phyloP scores from a whole-genome alignment of 2,329 filamentous ascomycete genomes.

The Eutypa lata region DNA sequence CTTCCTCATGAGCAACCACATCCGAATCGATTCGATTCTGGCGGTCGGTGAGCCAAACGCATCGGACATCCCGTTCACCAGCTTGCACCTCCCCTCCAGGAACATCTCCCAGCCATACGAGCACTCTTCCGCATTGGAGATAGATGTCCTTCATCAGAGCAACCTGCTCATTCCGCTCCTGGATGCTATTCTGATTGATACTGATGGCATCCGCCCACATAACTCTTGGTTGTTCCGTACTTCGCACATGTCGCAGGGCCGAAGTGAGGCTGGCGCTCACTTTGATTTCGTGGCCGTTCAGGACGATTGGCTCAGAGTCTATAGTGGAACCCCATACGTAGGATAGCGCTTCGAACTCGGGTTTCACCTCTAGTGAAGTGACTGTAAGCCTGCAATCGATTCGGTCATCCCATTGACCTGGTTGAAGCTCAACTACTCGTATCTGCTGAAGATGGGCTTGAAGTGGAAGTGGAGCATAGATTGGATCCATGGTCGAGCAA shows the following conservation, averaged over 20 bases:
- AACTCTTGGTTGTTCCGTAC: background rate
- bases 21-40: background rate
- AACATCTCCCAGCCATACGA: background rate
- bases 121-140: background rate
- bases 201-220: background rate
- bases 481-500: background rate
- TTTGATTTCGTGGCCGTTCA: background rate
- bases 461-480: background rate
- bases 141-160: background rate
- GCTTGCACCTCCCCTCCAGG: background rate
- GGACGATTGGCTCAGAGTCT: background rate
- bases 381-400: background rate
- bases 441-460: background rate
- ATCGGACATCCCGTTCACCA: background rate
- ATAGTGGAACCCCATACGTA: background rate
- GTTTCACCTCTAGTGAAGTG: background rate
- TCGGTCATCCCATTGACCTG: background rate
- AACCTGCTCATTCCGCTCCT: background rate
- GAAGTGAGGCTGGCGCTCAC: background rate
- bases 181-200: background rate
- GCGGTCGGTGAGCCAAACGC: background rate
- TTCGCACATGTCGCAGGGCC: background rate
- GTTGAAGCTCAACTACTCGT: background rate
- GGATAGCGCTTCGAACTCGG: background rate
- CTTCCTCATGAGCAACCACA: background rate